A percentile compares a stretch with the other conserved stretches of the same genome.
These are phyloP conservation scores for Megacollybia platyphylla DNA, from an alignment of 1,284 basidiomycete species.

Conservation along the genomic window DNA sequence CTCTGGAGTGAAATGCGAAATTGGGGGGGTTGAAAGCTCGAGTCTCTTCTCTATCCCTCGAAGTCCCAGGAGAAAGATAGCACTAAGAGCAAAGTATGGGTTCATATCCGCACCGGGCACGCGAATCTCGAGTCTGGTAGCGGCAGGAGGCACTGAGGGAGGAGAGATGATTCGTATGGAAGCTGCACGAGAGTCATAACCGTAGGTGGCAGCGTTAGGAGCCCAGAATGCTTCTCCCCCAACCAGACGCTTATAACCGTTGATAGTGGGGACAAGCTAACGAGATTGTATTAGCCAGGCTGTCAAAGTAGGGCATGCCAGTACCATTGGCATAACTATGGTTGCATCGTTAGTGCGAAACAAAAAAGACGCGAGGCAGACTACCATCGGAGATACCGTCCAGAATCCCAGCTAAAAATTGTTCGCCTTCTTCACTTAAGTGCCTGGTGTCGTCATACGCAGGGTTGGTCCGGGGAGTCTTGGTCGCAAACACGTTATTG, in stretches of 20 bases:
- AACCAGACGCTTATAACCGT: constrained; percentile 94
- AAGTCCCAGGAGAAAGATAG: constrained; percentile 79
- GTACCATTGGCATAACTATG: constrained; percentile 51
- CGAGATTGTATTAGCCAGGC: neutral
- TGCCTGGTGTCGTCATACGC: constrained; percentile 73
- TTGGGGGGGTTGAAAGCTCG: constrained; percentile 59
- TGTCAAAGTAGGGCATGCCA: neutral
- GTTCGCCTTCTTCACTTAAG: constrained; percentile 78
- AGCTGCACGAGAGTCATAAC: constrained; percentile 88
- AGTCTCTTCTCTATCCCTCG: constrained; percentile 78
- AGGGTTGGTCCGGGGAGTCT: constrained; percentile 54
- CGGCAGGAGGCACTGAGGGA: constrained; percentile 68
- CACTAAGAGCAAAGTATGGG: constrained; percentile 78
- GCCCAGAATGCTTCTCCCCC: constrained; percentile 96
- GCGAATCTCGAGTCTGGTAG: constrained; percentile 83
- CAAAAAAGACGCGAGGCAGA: constrained; percentile 10
- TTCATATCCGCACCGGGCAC: constrained; percentile 97
- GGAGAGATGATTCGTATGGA: constrained; percentile 87
- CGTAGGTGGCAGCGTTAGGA: constrained; percentile 86
- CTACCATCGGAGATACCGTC: constrained; percentile 81
- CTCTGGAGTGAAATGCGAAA: constrained; percentile 43
- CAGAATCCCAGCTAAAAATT: constrained; percentile 86
- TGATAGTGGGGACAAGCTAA: constrained; percentile 85
- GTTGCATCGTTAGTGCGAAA: neutral
- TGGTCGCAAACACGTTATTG: constrained; percentile 72